Base-by-base conservation (phyloP, 495 filamentous ascomycete genomes). In the Neurospora africana region DNA sequence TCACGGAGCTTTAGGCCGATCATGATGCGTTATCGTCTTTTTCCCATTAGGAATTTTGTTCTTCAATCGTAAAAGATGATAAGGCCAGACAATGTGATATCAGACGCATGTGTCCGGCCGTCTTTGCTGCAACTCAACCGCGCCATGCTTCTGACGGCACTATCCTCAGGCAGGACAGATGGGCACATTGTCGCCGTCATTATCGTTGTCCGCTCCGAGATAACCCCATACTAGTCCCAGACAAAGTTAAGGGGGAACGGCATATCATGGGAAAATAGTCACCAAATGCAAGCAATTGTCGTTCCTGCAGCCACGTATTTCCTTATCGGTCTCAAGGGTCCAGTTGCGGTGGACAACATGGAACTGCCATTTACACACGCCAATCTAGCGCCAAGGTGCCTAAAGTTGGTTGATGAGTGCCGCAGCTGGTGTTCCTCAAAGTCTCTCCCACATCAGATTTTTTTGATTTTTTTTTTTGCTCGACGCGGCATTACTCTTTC, bases 21-120 rank as follows among this genome's bases (percentile, higher is more conserved):
- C 53, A 33, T 61, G 53, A 65, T 17, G 27, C 74, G 73, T 76
- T 80, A 78, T 79, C 79, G 71, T 37, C 61, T 68, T 68, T 76
- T 82, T 82, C 69, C 77, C 76, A 82, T 82, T 81, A 80, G 74
- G 79, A 79, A 77, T 78, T 78, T 78, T 71, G 39, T 79, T 75
- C 73, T 76, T 77, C 72, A 80, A 81, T 79, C 72, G 35, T 61
- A 39, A 68, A 27, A 27, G 53, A 68, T 73, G 80, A 81, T 81
- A 82, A 82, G 77, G 73, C 75, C 75, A 67, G 53, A 72, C 27
- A 33, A 65, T 65, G 27, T 33, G 53, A 65, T 65, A 65, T 19
- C 27, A 33, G 53, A 33, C 53, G 53, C 53, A 65, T 33, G 27
- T 65, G 27, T 65, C 15, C 19, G 53, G 53, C 53, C 53, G 23